Base-by-base conservation (phyloP, 2,329 filamentous ascomycete genomes). In the Arthroderma sp. region DNA sequence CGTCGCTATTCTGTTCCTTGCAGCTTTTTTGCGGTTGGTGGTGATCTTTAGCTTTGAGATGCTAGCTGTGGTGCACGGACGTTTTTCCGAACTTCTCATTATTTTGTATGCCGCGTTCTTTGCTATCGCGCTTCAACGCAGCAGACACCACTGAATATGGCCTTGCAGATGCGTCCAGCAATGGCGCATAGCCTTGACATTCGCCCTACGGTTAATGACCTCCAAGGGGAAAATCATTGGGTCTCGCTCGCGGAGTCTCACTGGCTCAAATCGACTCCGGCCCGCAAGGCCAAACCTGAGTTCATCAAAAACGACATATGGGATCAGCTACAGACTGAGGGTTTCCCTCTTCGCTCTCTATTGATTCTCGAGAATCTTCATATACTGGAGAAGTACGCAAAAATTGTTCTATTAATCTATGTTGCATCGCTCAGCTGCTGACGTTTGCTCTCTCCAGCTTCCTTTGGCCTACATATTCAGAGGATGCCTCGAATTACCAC, bases 401-500 rank as follows among this genome's bases (percentile, higher is more conserved):
- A 22, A 22, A 22, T 37, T 44, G 28, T 31, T 30, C 36, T 6
- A 31, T 31, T 31, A 30, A 27, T 38, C 32, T 28, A 32, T 11
- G 22, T 30, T 28, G 29, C 8, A 39, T 33, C 10, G 9, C 10
- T 38, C 38, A 4, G 9, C 31, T 38, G 15, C 56, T 58, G 50
- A 59, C 53, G 44, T 45, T 22, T n/a, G 27, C n/a, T 49, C 51
- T 46, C 38, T 31, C n/a, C 40, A 47, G 49, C 85, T 86, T 94
- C 60, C 74, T 98, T 29, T 98, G 91, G 91, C 91, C 91, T 38
- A 86, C 83, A 42, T 98, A 93, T 61, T 80, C 76, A 8, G 85
- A 94, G 51, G 80, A 91, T 56, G 79, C 86, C 3, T 94, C 89
- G 30, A 93, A 98, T 62, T 82, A 87, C 57, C 89, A 98, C 62